These are phyloP conservation scores for Epichloe sp. DNA, from an alignment of 2,329 filamentous ascomycete genomes.

Conservation along the genomic window DNA sequence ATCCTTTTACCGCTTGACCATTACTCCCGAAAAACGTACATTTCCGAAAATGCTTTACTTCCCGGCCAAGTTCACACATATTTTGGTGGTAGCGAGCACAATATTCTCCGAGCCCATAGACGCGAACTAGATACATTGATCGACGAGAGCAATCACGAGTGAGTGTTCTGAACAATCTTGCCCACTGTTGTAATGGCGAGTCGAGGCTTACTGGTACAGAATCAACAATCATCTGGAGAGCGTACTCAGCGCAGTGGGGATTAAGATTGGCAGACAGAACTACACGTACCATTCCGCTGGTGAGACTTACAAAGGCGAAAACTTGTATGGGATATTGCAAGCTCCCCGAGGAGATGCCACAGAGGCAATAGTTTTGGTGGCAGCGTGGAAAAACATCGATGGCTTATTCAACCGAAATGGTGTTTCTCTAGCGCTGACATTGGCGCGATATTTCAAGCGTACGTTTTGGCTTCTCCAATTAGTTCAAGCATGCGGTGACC, in stretches of 20 bases:
- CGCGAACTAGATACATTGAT: constrained; percentile 61
- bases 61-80: constrained; percentile 97
- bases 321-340: constrained; percentile 85
- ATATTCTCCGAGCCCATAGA: constrained; percentile 81
- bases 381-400: constrained; percentile 74
- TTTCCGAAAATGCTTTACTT: constrained; percentile 91
- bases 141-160: constrained; percentile 40
- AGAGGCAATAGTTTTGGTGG: constrained; percentile 87
- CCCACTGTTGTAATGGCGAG: not conserved
- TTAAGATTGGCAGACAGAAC: constrained; percentile 80
- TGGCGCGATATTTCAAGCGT: constrained; percentile 91
- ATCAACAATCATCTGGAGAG: constrained; percentile 59
- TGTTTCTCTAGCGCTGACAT: constrained; percentile 69
- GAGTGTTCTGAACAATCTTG: constrained; percentile 12
- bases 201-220: constrained; percentile 18
- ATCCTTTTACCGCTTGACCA: constrained; percentile 78
- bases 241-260: constrained; percentile 63
- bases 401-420: constrained; percentile 73
- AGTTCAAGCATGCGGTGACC: not conserved
- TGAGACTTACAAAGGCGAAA: constrained; percentile 63
- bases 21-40: constrained; percentile 86
- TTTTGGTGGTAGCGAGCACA: constrained; percentile 90
- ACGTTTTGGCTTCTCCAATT: constrained; percentile 10
- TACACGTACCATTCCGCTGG: constrained; percentile 77
- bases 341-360: constrained; percentile 92